Evolutionary conservation across 2,329 filamentous ascomycete genomes (phyloP), one percentile per base, ranked within the genome.

Genomic region (Aureobasidium leucospermi): DNA sequence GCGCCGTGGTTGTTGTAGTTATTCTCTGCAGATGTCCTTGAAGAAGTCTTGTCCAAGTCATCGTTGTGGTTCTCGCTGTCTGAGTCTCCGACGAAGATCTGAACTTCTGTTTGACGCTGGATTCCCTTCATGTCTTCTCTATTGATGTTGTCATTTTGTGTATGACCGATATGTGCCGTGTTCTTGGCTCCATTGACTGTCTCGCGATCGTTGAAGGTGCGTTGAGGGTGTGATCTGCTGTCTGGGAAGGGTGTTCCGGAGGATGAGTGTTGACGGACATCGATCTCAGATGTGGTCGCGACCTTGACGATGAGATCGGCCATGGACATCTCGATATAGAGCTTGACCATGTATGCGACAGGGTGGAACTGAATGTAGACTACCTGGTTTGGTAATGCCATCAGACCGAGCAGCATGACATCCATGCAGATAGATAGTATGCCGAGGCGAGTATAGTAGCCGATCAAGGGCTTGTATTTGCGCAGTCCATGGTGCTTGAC

Each of bases 261-360:
- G 32, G 49, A 46, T 42, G 59, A 36, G 36, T 16, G 7, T 6
- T 10, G n/a, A 16, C 29, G 23, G 15, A 60, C 45, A 38, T 60
- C 59, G 11, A 57, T 51, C 13, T 60, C 59, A 19, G 51, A 57
- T 9, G 39, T 42, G n/a, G 39, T 45, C n/a, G 71, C 70, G 41
- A 74, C 68, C 63, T 74, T 75, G 19, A 67, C 74, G 61, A 80
- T 78, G 19, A 81, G 73, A 58, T 78, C 75, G 61, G 79, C 78
- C 74, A 81, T 78, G 56, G 74, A 76, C 73, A 81, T 77, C 64
- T 80, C 78, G 65, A 81, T 79, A 63, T 79, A 73, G 28, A 81
- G 70, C 63, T 81, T 81, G 61, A 78, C 69, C 23, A 78, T 68
- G 77, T 80, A 58, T 45, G 58, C 58, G 43, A 60, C 51, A 0